These are phyloP conservation scores for Amanita molliuscula DNA, from an alignment of 768 basidiomycete genomes.

Conservation along the genomic window DNA sequence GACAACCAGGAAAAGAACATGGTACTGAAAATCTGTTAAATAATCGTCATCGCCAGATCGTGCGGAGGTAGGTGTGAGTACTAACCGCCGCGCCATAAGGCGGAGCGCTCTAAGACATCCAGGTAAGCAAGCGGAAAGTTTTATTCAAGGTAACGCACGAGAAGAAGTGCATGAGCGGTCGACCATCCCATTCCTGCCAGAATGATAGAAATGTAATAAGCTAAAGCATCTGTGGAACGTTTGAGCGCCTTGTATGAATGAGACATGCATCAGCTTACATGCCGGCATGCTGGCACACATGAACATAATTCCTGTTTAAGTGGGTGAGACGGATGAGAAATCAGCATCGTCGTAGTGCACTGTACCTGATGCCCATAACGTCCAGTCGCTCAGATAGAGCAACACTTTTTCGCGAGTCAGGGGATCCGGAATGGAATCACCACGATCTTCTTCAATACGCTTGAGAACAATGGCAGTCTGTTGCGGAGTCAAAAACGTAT, in stretches of 20 bases:
- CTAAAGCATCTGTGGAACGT: constrained; percentile 22
- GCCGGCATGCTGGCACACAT: constrained; percentile 33
- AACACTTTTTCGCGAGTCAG: constrained; percentile 26
- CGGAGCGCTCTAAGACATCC: constrained; percentile 27
- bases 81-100: constrained; percentile 33
- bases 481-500: constrained; percentile 31
- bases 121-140: not conserved
- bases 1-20: constrained; percentile 37
- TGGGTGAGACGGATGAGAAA: not conserved
- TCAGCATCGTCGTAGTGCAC: not conserved
- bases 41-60: not conserved
- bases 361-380: constrained; percentile 34
- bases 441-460: constrained; percentile 40
- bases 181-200: constrained; percentile 36
- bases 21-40: constrained; percentile 22
- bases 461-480: constrained; percentile 33
- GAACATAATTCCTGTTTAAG: constrained; percentile 28
- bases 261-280: constrained; percentile 16
- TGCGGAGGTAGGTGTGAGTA: not conserved
- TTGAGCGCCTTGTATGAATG: not conserved
- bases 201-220: constrained; percentile 38
- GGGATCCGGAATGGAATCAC: constrained; percentile 35
- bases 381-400: constrained; percentile 33
- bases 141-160: constrained; percentile 18
- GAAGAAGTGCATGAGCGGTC: constrained; percentile 24